Conservation (phyloP, 108 stramenopile species). For the Thalassiosira profunda region DNA sequence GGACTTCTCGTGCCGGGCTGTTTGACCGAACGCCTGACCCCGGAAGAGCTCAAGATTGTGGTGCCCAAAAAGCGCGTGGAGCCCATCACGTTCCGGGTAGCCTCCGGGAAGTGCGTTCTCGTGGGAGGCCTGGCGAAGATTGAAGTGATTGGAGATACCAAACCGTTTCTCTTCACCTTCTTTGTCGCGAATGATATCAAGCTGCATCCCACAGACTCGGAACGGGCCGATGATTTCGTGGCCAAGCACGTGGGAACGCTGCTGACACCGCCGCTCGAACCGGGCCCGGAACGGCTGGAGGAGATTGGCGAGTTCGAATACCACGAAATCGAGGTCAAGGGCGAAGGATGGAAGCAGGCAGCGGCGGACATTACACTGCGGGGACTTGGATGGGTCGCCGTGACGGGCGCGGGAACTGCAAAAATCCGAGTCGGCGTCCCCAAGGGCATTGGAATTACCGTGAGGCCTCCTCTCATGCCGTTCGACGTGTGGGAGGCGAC, state of each 20-base stretch:
- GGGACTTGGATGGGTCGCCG: constrained; percentile 97
- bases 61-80: constrained; percentile 92
- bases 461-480: constrained; percentile 92
- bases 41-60: constrained; percentile 89
- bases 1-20: constrained; percentile 89
- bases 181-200: constrained; percentile 97
- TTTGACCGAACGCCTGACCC: constrained; percentile 86
- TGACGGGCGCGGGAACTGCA: constrained; percentile 91
- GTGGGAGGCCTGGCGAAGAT: constrained; percentile 88
- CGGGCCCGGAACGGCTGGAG: constrained; percentile 76
- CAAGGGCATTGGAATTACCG: constrained; percentile 83
- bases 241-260: constrained; percentile 90
- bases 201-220: constrained; percentile 84
- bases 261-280: constrained; percentile 90
- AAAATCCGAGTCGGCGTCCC: constrained; percentile 81
- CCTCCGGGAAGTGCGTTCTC: constrained; percentile 83
- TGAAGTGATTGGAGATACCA: constrained; percentile 84
- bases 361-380: constrained; percentile 93
- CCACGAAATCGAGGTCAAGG: constrained; percentile 87
- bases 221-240: constrained; percentile 82
- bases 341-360: constrained; percentile 94
- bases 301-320: constrained; percentile 92
- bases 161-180: constrained; percentile 94
- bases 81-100: constrained; percentile 85
- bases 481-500: constrained; percentile 91